These are phyloP conservation scores for Trichosporon coremiiforme DNA, from an alignment of 1,284 basidiomycete species.

Conservation along the genomic window DNA sequence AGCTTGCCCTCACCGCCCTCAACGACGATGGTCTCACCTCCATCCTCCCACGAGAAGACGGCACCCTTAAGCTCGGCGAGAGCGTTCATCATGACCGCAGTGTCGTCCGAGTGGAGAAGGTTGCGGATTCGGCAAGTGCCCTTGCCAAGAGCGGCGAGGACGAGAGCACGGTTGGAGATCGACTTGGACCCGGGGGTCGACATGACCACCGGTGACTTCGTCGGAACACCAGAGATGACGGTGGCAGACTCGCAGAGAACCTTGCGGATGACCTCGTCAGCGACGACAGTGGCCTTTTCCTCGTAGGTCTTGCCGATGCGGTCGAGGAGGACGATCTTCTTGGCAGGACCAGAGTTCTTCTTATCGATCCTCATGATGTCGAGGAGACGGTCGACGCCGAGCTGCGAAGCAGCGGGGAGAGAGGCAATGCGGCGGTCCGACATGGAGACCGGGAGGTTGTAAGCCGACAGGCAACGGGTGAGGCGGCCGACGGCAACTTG, in stretches of 20 bases:
- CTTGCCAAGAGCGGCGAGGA: conserved; percentile 86
- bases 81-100: conserved; percentile 98
- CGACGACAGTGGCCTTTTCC: conserved; percentile 83
- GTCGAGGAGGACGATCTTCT: conserved; percentile 90
- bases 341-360: conserved; percentile 86
- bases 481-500: conserved; percentile 89
- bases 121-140: conserved; percentile 89
- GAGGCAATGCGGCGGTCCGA: conserved; percentile 72
- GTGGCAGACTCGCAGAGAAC: conserved; percentile 75
- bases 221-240: conserved; percentile 69
- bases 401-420: conserved; percentile 68
- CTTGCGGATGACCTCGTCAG: conserved; percentile 76
- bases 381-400: conserved; percentile 79
- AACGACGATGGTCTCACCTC: conserved; percentile 91
- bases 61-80: conserved; percentile 88
- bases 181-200: conserved; percentile 95
- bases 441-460: conserved; percentile 80
- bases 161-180: conserved; percentile 91
- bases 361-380: conserved; percentile 95
- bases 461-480: conserved; percentile 77
- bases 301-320: conserved; percentile 91
- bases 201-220: conserved; percentile 74
- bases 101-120: conserved; percentile 95
- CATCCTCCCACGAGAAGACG: conserved; percentile 86
- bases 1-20: conserved; percentile 80